phyloP scores from a whole-genome alignment of 2,329 filamentous ascomycete species.

The Pseudophaeomoniella oleicola region DNA sequence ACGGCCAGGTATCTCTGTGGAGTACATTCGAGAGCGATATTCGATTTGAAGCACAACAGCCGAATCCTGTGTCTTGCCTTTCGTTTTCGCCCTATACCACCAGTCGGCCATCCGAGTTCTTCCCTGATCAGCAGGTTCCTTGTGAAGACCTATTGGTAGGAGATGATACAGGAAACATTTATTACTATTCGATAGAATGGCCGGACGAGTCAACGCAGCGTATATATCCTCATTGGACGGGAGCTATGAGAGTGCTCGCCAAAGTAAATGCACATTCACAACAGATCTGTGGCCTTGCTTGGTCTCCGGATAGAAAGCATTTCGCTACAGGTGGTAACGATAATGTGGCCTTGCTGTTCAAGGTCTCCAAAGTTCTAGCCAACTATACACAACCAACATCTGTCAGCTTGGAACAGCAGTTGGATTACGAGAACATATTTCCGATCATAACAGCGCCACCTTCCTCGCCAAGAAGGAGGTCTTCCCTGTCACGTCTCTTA shows the following conservation, averaged over 20 bases:
- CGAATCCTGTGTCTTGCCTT: slow-evolving; percentile 60
- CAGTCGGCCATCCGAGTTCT: slow-evolving; percentile 32
- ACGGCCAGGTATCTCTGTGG: slow-evolving; percentile 63
- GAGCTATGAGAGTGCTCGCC: slow-evolving; percentile 62
- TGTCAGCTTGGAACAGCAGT: not conserved
- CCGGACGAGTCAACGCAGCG: slow-evolving; percentile 23
- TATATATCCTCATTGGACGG: slow-evolving; percentile 18
- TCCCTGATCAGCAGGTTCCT: slow-evolving; percentile 36
- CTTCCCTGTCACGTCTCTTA: not conserved
- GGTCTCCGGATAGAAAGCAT: slow-evolving; percentile 59
- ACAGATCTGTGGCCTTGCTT: slow-evolving; percentile 86
- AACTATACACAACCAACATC: not conserved
- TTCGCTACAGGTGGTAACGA: slow-evolving; percentile 91
- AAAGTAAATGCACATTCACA: slow-evolving; percentile 68
- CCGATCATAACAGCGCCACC: not conserved
- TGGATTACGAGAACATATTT: not conserved
- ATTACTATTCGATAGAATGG: slow-evolving; percentile 88
- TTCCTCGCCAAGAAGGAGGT: not conserved
- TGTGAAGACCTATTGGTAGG: slow-evolving; percentile 80
- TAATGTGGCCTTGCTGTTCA: slow-evolving; percentile 73
- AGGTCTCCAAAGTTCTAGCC: slow-evolving; percentile 41
- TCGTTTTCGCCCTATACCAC: slow-evolving; percentile 58
- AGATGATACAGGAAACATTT: slow-evolving; percentile 68
- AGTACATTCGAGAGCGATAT: slow-evolving; percentile 51
- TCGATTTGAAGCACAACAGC: slow-evolving; percentile 62